Percentiles rank a stretch among this genome's conserved stretches.
phyloP scores from a whole-genome alignment of 768 basidiomycete species.

The Pleurotus tuoliensis region DNA sequence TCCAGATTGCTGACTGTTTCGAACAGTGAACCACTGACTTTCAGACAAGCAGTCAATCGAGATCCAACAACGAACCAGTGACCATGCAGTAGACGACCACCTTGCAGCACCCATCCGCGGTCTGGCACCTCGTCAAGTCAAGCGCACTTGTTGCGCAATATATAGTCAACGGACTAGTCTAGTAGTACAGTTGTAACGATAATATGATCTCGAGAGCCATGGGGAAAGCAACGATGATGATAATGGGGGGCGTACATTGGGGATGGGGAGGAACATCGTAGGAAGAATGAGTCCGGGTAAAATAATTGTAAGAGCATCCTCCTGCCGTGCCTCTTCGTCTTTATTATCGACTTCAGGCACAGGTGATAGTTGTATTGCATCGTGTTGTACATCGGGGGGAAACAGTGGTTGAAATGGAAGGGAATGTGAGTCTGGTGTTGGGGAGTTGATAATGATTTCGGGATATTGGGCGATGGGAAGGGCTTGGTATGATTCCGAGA shows the following conservation, averaged over 20 bases:
- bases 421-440: constrained; percentile 5
- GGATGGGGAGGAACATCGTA: constrained; percentile 85
- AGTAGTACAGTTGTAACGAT: constrained; percentile 41
- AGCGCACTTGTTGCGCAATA: too few relatives aligned
- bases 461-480: constrained; percentile 27
- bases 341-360: constrained; percentile 12
- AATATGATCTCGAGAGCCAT: constrained; percentile 20
- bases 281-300: constrained; percentile 67
- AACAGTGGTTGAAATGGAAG: background rate
- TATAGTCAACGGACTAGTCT: constrained; percentile 77
- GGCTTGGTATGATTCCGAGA: constrained; percentile 29
- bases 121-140: too few relatives aligned
- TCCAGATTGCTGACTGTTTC: too few relatives aligned
- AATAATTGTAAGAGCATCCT: constrained; percentile 54
- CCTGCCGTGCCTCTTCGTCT: constrained; percentile 37
- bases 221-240: constrained; percentile 20
- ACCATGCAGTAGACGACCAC: too few relatives aligned
- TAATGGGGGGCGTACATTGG: constrained; percentile 69
- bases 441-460: constrained; percentile 41
- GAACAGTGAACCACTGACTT: too few relatives aligned
- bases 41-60: too few relatives aligned
- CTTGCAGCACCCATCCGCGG: too few relatives aligned
- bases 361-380: constrained; percentile 41
- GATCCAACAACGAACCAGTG: too few relatives aligned
- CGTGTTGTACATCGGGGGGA: constrained; percentile 44